Evolutionary conservation across 2,329 filamentous ascomycete genomes (phyloP), one percentile per base, ranked within the genome.

Genomic region (Myriosclerotinia curreyana): DNA sequence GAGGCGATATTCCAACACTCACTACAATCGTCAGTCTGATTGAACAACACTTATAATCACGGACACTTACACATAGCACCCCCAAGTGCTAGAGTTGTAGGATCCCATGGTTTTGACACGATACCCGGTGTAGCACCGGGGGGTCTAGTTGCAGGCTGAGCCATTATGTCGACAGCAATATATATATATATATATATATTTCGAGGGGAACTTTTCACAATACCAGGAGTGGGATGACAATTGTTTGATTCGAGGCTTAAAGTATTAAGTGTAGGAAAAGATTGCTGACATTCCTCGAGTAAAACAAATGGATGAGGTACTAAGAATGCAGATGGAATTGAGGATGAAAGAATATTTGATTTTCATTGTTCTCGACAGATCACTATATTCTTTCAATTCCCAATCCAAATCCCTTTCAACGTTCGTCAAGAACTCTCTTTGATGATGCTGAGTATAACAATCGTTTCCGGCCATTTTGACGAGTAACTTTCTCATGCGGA

Each of bases 31-130:
- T 58, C 20, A 58, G 28, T 36, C 36, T 58, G 7, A 11, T 25
- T 34, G n/a, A 48, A 11, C 42, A 25, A 36, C n/a, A 58, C 40
- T 48, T 48, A 17, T 3, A 46, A 3, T 48, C 17, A 12, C 48
- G 7, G 42, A 36, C 5, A 11, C 58, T 53, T 60, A 60, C 58
- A 40, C 48, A 60, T 50, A 28, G 58, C 58, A 3, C 46, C 58
- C 3, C 58, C 48, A 38, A 60, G 20, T 28, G 58, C 58, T 17
- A 60, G 36, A 38, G n/a, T 52, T 52, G 58, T 60, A 52, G 46
- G 34, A 40, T 60, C 34, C 58, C 58, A 60, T 58, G 55, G 55
- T 28, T 25, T 58, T 12, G 55, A 58, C 28, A 58, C 42, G 12
- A 15, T 31, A 22, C 25, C 54, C 17, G 15, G 6, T 12, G 20